These are phyloP conservation scores for Penicillium thymicola DNA, from an alignment of 2,329 filamentous ascomycete genomes.

Conservation along the genomic window DNA sequence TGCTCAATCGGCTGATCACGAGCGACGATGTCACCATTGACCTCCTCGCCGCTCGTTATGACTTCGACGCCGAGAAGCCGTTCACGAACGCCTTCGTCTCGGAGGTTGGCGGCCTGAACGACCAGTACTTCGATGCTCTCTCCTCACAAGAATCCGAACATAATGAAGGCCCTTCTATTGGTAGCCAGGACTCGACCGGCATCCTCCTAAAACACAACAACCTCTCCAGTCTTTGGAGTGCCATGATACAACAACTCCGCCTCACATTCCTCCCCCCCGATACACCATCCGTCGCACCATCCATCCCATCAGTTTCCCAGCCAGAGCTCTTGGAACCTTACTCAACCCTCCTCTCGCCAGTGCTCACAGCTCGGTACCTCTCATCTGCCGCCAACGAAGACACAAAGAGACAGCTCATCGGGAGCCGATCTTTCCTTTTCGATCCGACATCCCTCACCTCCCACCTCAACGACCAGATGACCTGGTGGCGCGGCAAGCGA, in stretches of 20 bases:
- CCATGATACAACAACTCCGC: conserved; percentile 61
- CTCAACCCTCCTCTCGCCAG: conserved; percentile 42
- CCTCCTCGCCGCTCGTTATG: conserved; percentile 67
- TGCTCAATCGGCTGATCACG: conserved; percentile 70
- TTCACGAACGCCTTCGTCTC: conserved; percentile 80
- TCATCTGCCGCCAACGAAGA: conserved; percentile 33
- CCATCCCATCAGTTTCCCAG: conserved; percentile 34
- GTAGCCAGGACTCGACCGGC: conserved; percentile 47
- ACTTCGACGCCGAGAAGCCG: conserved; percentile 58
- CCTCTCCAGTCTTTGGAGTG: conserved; percentile 57
- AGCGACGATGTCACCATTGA: conserved; percentile 67
- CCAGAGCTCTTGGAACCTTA: conserved; percentile 35
- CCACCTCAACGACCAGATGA: conserved; percentile 68
- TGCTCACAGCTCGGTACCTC: conserved; percentile 45
- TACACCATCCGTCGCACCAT: conserved; percentile 24
- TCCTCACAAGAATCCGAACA: conserved; percentile 33
- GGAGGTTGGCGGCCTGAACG: conserved; percentile 67
- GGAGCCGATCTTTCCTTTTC: conserved; percentile 62
- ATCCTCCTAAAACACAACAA: conserved; percentile 59
- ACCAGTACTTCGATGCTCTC: conserved; percentile 57
- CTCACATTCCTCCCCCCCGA: conserved; percentile 44
- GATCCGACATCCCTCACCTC: conserved; percentile 60
- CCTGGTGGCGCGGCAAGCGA: conserved; percentile 83
- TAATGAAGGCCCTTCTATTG: conserved; percentile 23
- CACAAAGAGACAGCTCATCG: conserved; percentile 41